Percentiles rank a stretch among this genome's conserved stretches.
Evolutionary conservation across 2,329 filamentous ascomycete species (phyloP).

Genomic region (Fusarium sp.): DNA sequence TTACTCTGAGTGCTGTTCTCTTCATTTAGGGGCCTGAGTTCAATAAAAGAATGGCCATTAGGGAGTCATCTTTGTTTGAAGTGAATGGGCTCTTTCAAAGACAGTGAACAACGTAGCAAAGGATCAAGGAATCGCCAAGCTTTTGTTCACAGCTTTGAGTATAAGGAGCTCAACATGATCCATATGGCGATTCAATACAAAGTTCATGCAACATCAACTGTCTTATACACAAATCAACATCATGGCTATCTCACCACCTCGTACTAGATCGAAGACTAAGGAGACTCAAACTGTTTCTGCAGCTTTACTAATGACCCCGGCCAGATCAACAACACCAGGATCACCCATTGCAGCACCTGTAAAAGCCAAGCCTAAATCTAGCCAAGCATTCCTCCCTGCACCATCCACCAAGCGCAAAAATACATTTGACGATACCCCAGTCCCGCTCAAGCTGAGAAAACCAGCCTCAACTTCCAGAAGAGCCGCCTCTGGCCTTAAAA

Average conservation of each 20-base stretch:
- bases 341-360: neutral
- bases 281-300: neutral
- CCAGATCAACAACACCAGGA: neutral
- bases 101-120: neutral
- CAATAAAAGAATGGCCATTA: neutral
- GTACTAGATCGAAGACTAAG: neutral
- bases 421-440: neutral
- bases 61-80: neutral
- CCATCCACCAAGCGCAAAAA: neutral
- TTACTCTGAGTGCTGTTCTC: neutral
- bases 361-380: neutral
- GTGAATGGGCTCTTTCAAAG: neutral
- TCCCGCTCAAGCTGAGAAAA: constrained; percentile 4
- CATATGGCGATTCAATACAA: neutral
- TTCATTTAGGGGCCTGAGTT: neutral
- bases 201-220: neutral
- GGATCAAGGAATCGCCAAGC: neutral
- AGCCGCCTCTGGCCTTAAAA: neutral
- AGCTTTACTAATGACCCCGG: neutral
- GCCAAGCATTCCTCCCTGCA: neutral
- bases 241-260: constrained; percentile 7
- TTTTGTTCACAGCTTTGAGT: neutral
- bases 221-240: neutral
- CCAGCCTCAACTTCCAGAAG: neutral
- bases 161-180: neutral